Conservation (phyloP, 2,329 filamentous ascomycete genomes). For the Chaetomium sp. region DNA sequence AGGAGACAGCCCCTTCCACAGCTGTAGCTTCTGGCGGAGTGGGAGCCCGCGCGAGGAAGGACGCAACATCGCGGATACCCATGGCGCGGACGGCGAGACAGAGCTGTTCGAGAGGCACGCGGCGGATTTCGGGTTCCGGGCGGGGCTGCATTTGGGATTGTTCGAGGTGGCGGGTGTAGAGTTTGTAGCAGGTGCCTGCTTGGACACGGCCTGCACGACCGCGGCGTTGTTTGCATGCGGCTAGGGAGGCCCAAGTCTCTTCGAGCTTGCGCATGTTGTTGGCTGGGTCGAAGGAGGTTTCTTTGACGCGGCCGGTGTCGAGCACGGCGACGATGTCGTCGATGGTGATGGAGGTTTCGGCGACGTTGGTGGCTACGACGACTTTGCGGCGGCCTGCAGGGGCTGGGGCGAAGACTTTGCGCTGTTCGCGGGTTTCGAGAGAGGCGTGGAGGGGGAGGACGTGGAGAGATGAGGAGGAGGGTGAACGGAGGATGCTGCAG, state of each 20-base stretch:
- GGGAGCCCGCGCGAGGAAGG: conserved; percentile 77
- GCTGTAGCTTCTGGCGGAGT: conserved; percentile 82
- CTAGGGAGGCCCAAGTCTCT: conserved; percentile 90
- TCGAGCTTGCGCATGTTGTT: conserved; percentile 93
- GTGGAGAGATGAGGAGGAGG: conserved; percentile 56
- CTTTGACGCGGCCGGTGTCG: conserved; percentile 91
- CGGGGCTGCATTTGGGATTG: conserved; percentile 71
- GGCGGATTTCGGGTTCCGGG: conserved; percentile 86
- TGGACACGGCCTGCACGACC: conserved; percentile 91
- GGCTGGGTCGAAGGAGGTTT: conserved; percentile 85
- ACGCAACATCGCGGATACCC: conserved; percentile 75
- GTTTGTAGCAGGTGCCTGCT: conserved; percentile 87
- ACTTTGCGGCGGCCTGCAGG: conserved; percentile 82
- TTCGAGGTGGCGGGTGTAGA: conserved; percentile 84
- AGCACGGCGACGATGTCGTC: conserved; percentile 96
- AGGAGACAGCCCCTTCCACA: conserved; percentile 74
- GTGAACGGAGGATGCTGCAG: conserved; percentile 57
- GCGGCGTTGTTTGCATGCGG: conserved; percentile 88
- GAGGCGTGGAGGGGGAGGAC: conserved; percentile 88
- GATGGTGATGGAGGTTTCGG: conserved; percentile 97
- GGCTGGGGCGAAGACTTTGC: conserved; percentile 71
- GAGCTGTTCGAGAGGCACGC: conserved; percentile 88
- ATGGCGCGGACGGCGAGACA: conserved; percentile 93
- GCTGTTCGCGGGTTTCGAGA: conserved; percentile 80
- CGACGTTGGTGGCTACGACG: conserved; percentile 91